Percentiles rank a stretch among this genome's conserved stretches.
Evolutionary conservation across 2,329 filamentous ascomycete species (phyloP).

Genomic region (Fusarium bulbicola): DNA sequence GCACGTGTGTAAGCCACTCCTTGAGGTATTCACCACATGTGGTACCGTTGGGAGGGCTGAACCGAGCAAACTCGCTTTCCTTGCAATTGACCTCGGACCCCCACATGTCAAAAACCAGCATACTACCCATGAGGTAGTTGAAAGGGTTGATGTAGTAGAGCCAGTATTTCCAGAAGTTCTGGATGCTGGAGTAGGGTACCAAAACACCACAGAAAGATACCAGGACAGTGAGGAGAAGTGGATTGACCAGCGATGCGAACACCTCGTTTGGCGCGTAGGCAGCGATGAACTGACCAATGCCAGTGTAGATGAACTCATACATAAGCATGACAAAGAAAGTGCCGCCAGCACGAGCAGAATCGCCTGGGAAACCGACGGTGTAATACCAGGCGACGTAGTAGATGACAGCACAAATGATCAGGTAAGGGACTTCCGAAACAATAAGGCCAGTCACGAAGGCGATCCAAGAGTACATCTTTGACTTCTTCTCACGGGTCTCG

Average conservation of each 20-base stretch:
- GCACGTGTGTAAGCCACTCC: conserved; percentile 55
- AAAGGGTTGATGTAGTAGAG: conserved; percentile 70
- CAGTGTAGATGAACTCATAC: conserved; percentile 69
- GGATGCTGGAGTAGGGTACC: conserved; percentile 71
- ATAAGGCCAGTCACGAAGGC: conserved; percentile 65
- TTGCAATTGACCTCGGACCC: conserved; percentile 57
- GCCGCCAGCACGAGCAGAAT: conserved; percentile 58
- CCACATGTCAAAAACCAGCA: conserved; percentile 63
- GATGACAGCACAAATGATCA: conserved; percentile 54
- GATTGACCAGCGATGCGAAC: conserved; percentile 67
- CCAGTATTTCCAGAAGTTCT: conserved; percentile 74
- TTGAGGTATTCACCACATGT: conserved; percentile 68
- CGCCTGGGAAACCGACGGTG: conserved; percentile 60
- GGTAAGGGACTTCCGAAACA: conserved; percentile 58
- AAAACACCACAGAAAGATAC: conserved; percentile 80
- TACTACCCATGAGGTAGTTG: conserved; percentile 67
- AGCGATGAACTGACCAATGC: conserved; percentile 70
- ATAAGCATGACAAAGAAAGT: conserved; percentile 64
- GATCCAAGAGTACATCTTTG: conserved; percentile 67
- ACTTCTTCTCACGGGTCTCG: conserved; percentile 59
- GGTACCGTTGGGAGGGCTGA: conserved; percentile 59
- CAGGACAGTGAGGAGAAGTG: conserved; percentile 64
- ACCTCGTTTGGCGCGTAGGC: conserved; percentile 70
- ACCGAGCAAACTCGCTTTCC: conserved; percentile 59
- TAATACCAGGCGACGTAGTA: conserved; percentile 68